Conservation (phyloP, 1,139 yeast species). For the Nadsonia commutata region DNA sequence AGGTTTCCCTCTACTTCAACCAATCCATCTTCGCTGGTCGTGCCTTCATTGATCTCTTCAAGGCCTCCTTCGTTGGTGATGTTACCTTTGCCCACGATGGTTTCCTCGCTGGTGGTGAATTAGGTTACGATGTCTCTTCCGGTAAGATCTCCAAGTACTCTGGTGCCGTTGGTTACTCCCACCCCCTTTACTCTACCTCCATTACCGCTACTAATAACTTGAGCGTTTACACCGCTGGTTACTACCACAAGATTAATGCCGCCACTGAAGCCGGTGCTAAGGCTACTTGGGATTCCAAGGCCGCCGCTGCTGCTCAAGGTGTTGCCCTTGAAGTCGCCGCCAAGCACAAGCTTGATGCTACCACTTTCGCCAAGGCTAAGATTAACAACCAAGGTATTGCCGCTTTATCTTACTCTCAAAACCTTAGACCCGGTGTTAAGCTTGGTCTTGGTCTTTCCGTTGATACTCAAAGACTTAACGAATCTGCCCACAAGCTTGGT, state of each 20-base stretch:
- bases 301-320: constrained; percentile 44
- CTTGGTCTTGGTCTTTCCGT: constrained; percentile 96
- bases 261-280: constrained; percentile 94
- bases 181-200: constrained; percentile 77
- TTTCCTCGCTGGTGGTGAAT: constrained; percentile 92
- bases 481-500: constrained; percentile 97
- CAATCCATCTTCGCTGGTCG: constrained; percentile 92
- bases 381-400: constrained; percentile 94
- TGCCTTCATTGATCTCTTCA: constrained; percentile 86
- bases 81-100: constrained; percentile 92
- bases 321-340: constrained; percentile 88
- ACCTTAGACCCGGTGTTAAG: constrained; percentile 92
- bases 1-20: constrained; percentile 79
- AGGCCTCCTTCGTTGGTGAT: constrained; percentile 95
- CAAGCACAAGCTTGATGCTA: constrained; percentile 75
- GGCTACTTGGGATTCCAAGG: constrained; percentile 89
- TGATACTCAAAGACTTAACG: constrained; percentile 90
- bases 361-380: constrained; percentile 92
- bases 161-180: constrained; percentile 86
- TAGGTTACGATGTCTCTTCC: constrained; percentile 86
- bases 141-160: constrained; percentile 93
- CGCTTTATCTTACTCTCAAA: constrained; percentile 88
- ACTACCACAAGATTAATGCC: constrained; percentile 91
- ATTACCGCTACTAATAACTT: constrained; percentile 82
- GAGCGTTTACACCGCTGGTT: constrained; percentile 85